Evolutionary conservation across 306 rosid genomes (phyloP), one percentile per base, ranked within the genome.

Genomic region (Cucurbita ficifolia): DNA sequence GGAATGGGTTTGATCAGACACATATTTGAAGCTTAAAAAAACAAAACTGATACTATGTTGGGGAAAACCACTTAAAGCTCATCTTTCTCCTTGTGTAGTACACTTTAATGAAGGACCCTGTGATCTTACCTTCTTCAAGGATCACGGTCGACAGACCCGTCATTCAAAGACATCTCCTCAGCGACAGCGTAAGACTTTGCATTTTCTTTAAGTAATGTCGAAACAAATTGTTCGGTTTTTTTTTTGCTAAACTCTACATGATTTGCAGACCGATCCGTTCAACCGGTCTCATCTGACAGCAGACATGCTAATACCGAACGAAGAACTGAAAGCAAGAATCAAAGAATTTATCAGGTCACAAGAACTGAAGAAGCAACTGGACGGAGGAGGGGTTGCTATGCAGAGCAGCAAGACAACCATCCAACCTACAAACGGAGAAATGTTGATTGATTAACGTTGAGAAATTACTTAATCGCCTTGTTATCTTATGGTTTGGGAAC

Each of bases 31-130:
- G 72, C 52, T 19, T 65, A 2, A 65, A 13, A 63, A 39, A 21
- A 67, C 14, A 1, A 45, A 65, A 10, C 33, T 8, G 13, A 46
- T 69, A 13, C 21, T 24, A 11, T 14, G 42, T 2, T 8, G 18
- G 0, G 24, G 24, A 7, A 45, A 19, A 59, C 5, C 22, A 24
- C 33, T 60, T 69, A n/a, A 10, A 36, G 35, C 24, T 16, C 35
- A 9, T 24, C 7, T 76, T 52, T 57, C 4, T 76, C 68, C 43
- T 52, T 8, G 62, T 77, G 87, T 83, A 95, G 99, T 95, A 91
- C 83, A 95, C 99, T 77, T 81, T 95, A 78, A 95, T 95, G 97
- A 95, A 89, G 83, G 99, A 95, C 84, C 99, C 99, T 36, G 99
- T 95, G 75, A 91, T 89, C 84, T 87, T 95, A 80, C 99, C 97